Percentiles rank a stretch among this genome's conserved stretches.
phyloP scores from a whole-genome alignment of 208 protist species.

The Crithidia acanthocephali region DNA sequence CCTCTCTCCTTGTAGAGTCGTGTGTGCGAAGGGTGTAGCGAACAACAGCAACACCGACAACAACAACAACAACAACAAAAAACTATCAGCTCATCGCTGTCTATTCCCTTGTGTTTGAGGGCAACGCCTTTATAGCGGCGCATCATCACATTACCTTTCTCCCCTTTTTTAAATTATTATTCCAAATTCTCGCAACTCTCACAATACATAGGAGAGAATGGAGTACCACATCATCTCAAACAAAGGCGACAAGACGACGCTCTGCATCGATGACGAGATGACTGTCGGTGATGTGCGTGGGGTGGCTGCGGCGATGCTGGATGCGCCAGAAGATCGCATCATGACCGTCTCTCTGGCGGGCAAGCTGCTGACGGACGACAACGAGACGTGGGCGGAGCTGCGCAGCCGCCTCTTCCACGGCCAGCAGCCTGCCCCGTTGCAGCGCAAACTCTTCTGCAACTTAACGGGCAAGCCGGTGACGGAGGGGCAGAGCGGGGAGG shows the following conservation, averaged over 20 bases:
- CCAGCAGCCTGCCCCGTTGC: conserved; percentile 20
- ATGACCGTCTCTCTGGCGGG: conserved; percentile 73
- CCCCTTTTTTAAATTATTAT: no score
- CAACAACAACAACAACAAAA: no score
- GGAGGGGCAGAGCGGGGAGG: conserved; percentile 47
- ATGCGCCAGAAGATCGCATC: conserved; percentile 36
- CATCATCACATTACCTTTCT: no score
- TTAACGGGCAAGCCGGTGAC: conserved; percentile 34
- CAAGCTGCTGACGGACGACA: conserved; percentile 51
- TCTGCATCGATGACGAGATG: conserved; percentile 80
- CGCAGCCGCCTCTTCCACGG: conserved; percentile 14
- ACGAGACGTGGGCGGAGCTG: conserved; percentile 45
- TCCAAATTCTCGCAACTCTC: no score
- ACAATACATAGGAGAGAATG: no score
- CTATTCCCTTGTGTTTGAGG: no score
- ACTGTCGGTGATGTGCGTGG: conserved; percentile 75
- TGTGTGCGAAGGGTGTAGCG: no score
- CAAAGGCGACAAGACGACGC: conserved; percentile 53
- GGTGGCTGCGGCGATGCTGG: conserved; percentile 65
- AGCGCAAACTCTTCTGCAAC: conserved; percentile 72
- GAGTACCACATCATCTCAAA: conserved; percentile 75
- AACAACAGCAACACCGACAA: no score
- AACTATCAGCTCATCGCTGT: no score
- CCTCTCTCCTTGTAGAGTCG: no score
- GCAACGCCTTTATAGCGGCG: no score